Percentiles rank a stretch among this genome's conserved stretches.
phyloP scores from a whole-genome alignment of 2,329 filamentous ascomycete species.

The Fusarium hostae region DNA sequence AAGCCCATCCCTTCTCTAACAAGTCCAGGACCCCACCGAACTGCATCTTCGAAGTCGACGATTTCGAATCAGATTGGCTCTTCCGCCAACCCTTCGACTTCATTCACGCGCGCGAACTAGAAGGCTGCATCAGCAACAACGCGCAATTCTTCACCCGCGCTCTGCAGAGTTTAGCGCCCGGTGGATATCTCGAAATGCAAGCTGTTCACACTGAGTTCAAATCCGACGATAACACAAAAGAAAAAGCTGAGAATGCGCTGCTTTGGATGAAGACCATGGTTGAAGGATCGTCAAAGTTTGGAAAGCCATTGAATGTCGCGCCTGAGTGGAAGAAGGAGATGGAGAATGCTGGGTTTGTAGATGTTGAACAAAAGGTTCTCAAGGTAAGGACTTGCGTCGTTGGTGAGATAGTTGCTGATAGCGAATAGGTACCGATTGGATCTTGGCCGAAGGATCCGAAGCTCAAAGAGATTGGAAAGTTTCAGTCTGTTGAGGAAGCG shows the following conservation, averaged over 20 bases:
- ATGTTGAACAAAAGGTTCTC: conserved; percentile 13
- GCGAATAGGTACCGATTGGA: conserved; percentile 8
- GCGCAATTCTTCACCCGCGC: neutral
- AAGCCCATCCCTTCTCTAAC: accelerated
- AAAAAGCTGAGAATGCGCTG: neutral
- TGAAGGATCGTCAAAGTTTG: neutral
- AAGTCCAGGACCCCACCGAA: conserved; percentile 5
- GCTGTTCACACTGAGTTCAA: conserved; percentile 5
- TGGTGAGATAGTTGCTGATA: accelerated
- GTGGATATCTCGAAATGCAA: conserved; percentile 22
- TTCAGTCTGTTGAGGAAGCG: conserved; percentile 25
- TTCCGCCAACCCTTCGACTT: conserved; percentile 14
- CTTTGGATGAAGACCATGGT: conserved; percentile 14
- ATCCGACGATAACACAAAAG: conserved; percentile 1
- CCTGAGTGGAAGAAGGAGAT: conserved; percentile 11
- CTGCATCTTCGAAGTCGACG: conserved; percentile 23
- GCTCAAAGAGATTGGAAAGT: conserved; percentile 32
- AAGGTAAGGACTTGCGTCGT: neutral
- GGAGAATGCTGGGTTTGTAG: conserved; percentile 13
- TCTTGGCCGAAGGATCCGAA: conserved; percentile 18
- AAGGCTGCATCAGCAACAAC: conserved; percentile 12
- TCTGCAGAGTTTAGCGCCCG: neutral
- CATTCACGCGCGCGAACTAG: conserved; percentile 12
- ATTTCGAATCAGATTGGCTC: conserved; percentile 22
- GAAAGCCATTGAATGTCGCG: conserved; percentile 8